Evolutionary conservation across 2,329 filamentous ascomycete genomes (phyloP).

Genomic region (Venturia aucupariae): DNA sequence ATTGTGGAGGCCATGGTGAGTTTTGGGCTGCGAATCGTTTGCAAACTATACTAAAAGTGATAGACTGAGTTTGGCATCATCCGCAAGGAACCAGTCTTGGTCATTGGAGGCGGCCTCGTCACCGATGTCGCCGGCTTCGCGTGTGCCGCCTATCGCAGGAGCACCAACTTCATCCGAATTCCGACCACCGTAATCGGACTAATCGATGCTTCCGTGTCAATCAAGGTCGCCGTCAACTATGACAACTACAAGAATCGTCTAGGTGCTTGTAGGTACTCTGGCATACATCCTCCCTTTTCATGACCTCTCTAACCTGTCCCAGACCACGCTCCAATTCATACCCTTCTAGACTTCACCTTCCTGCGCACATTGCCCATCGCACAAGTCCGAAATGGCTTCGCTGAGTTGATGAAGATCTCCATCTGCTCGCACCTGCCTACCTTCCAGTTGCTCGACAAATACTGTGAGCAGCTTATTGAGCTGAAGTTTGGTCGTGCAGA

Average conservation of each 20-base stretch:
- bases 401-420: conserved; percentile 68
- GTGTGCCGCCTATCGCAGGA: conserved; percentile 61
- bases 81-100: conserved; percentile 53
- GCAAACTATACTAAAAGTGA: neutral
- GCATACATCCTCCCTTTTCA: neutral
- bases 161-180: conserved; percentile 64
- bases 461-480: conserved; percentile 58
- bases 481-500: conserved; percentile 56
- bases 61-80: conserved; percentile 12
- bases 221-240: conserved; percentile 73
- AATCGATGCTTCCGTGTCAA: conserved; percentile 66
- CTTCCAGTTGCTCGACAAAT: conserved; percentile 58
- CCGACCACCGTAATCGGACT: conserved; percentile 67
- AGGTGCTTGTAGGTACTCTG: conserved; percentile 37
- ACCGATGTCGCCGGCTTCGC: conserved; percentile 68
- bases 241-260: conserved; percentile 68
- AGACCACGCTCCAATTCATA: conserved; percentile 63
- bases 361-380: conserved; percentile 57
- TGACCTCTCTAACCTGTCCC: neutral
- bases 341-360: conserved; percentile 66
- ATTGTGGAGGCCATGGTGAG: conserved; percentile 59
- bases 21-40: neutral
- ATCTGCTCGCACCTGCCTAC: conserved; percentile 58
- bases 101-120: conserved; percentile 60
- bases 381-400: conserved; percentile 65